Evolutionary conservation across 495 filamentous ascomycete species (phyloP).

Genomic region (Chaetomium fimeti): DNA sequence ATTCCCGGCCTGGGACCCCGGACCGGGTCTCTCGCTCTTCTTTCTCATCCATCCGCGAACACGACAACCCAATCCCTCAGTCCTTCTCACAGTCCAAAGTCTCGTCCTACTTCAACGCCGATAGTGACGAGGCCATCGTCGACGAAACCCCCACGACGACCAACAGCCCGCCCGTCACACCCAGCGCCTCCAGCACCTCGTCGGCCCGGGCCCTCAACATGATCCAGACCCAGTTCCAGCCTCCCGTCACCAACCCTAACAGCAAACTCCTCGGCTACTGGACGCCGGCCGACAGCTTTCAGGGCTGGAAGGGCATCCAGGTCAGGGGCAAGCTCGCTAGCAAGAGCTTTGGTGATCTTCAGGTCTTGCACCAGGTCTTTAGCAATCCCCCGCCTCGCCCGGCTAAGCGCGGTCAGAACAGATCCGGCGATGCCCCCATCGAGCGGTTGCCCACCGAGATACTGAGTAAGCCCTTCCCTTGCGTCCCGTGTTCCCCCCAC

Average conservation of each 20-base stretch:
- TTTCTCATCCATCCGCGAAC: slow-evolving; percentile 59
- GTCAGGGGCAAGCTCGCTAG: slow-evolving; percentile 64
- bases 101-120: slow-evolving; percentile 50
- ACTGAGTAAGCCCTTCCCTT: slow-evolving; percentile 57
- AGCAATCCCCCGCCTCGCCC: slow-evolving; percentile 41
- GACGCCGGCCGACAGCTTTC: slow-evolving; percentile 68
- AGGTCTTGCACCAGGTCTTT: slow-evolving; percentile 57
- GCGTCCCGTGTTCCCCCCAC: neutral
- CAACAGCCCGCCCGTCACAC: slow-evolving; percentile 22
- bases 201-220: slow-evolving; percentile 31
- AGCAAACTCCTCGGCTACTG: slow-evolving; percentile 59
- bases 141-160: slow-evolving; percentile 15
- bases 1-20: slow-evolving; percentile 28
- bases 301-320: slow-evolving; percentile 70
- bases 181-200: slow-evolving; percentile 10
- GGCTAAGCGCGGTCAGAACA: slow-evolving; percentile 30
- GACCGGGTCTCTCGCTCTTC: slow-evolving; percentile 50
- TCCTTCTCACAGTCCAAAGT: slow-evolving; percentile 68
- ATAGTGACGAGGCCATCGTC: slow-evolving; percentile 47
- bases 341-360: slow-evolving; percentile 70
- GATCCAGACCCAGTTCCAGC: slow-evolving; percentile 50
- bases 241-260: slow-evolving; percentile 46
- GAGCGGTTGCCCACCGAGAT: slow-evolving; percentile 71
- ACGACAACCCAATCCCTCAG: slow-evolving; percentile 59
- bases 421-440: slow-evolving; percentile 49